Conservation (phyloP, 805 yeast genomes). For the Wickerhamiella galacta region DNA sequence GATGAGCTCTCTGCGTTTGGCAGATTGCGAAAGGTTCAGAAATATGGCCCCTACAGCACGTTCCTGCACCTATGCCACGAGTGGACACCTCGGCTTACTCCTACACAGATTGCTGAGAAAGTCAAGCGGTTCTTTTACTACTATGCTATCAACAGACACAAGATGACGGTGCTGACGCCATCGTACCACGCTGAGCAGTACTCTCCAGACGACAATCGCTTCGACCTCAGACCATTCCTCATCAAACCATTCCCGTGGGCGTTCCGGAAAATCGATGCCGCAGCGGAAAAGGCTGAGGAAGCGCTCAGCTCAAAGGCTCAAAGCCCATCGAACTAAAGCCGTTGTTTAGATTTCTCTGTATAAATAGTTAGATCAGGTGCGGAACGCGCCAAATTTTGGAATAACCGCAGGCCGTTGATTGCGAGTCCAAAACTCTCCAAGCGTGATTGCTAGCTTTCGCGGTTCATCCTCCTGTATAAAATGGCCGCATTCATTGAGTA, state of each 20-base stretch:
- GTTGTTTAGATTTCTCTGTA: neutral
- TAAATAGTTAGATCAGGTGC: slow-evolving; percentile 7
- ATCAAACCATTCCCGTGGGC: slow-evolving; percentile 89
- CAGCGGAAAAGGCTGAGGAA: slow-evolving; percentile 27
- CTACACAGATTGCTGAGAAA: slow-evolving; percentile 75
- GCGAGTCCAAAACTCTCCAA: slow-evolving; percentile 22
- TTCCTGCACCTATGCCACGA: slow-evolving; percentile 76
- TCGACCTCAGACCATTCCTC: slow-evolving; percentile 89
- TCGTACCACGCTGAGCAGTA: slow-evolving; percentile 95
- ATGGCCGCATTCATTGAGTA: slow-evolving; percentile 72
- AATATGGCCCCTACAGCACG: slow-evolving; percentile 94
- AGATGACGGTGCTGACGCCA: slow-evolving; percentile 95
- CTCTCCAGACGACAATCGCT: slow-evolving; percentile 95
- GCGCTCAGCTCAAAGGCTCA: slow-evolving; percentile 1
- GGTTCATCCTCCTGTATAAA: slow-evolving; percentile 92
- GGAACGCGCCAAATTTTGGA: slow-evolving; percentile 22
- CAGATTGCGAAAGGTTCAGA: slow-evolving; percentile 71
- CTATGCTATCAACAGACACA: slow-evolving; percentile 91
- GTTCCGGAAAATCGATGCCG: slow-evolving; percentile 67
- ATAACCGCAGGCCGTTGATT: slow-evolving; percentile 18
- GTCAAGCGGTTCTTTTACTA: slow-evolving; percentile 85
- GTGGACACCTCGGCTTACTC: slow-evolving; percentile 77
- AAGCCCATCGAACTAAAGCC: slow-evolving; percentile 4
- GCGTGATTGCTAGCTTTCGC: slow-evolving; percentile 41
- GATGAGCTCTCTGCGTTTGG: slow-evolving; percentile 89